Percentiles rank a stretch among this genome's conserved stretches.
These are phyloP conservation scores for Tricholoma bakamatsutake DNA, from an alignment of 768 basidiomycete species.

Conservation along the genomic window DNA sequence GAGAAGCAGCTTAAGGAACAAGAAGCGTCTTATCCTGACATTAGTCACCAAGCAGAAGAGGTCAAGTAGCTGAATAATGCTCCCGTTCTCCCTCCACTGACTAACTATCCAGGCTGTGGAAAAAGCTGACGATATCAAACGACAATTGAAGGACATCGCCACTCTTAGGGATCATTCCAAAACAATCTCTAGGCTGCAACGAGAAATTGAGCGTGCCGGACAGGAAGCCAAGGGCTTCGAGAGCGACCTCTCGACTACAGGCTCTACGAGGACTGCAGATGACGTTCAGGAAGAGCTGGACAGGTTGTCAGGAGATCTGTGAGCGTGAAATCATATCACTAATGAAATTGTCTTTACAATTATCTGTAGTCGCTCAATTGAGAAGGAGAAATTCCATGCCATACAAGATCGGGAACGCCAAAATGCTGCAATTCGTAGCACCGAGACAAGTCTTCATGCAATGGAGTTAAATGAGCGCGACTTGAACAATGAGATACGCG, in stretches of 20 bases:
- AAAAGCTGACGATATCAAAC: constrained; percentile 46
- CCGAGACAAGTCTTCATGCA: constrained; percentile 56
- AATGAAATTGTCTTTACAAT: background rate
- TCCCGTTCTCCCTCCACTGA: constrained; percentile 1
- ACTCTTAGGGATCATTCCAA: constrained; percentile 55
- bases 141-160: constrained; percentile 55
- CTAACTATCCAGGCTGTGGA: constrained; percentile 39
- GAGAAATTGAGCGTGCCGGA: constrained; percentile 52
- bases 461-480: constrained; percentile 59
- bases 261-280: constrained; percentile 75
- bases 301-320: constrained; percentile 60
- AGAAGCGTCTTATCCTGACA: constrained; percentile 47
- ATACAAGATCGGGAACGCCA: constrained; percentile 59
- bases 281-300: constrained; percentile 82
- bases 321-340: constrained; percentile 18
- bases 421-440: constrained; percentile 40
- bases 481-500: constrained; percentile 50
- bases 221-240: constrained; percentile 63
- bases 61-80: constrained; percentile 29
- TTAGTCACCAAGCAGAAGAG: constrained; percentile 53
- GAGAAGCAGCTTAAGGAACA: constrained; percentile 55
- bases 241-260: constrained; percentile 59
- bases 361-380: constrained; percentile 49
- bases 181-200: constrained; percentile 52
- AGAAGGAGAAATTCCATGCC: constrained; percentile 56